Conservation (phyloP, 2,329 filamentous ascomycete genomes). For the Lachnellula occidentalis region DNA sequence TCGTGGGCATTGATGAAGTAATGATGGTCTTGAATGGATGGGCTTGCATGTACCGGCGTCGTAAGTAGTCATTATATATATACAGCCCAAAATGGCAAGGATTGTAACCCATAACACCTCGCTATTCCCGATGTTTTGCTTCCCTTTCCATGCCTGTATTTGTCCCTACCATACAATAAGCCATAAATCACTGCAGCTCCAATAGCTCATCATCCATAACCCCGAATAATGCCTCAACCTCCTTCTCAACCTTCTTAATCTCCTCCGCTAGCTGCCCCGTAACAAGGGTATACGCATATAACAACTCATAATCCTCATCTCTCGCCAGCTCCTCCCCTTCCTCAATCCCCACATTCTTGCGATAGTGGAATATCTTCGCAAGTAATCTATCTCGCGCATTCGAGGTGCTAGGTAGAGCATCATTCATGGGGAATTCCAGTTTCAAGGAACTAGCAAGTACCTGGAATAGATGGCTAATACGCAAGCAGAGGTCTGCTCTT, state of each 20-base stretch:
- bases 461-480: conserved; percentile 81
- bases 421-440: conserved; percentile 87
- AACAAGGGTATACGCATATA: conserved; percentile 83
- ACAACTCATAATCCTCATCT: conserved; percentile 79
- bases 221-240: conserved; percentile 59
- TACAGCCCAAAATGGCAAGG: background rate
- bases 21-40: background rate
- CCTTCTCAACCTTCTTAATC: conserved; percentile 52
- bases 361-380: conserved; percentile 81
- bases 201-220: conserved; percentile 55
- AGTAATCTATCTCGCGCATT: conserved; percentile 76
- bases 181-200: conserved; percentile 43
- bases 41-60: background rate
- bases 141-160: background rate
- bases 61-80: background rate
- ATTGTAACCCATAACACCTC: background rate
- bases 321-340: conserved; percentile 38
- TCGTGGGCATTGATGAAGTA: background rate
- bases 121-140: background rate
- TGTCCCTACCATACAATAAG: background rate
- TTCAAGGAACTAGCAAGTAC: conserved; percentile 92
- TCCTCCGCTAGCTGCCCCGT: conserved; percentile 63
- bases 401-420: conserved; percentile 78
- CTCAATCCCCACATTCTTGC: conserved; percentile 47
- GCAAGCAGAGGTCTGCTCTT: conserved; percentile 72